phyloP scores from a whole-genome alignment of 2,329 filamentous ascomycete genomes.

The Trichoderma cornu-damae region DNA sequence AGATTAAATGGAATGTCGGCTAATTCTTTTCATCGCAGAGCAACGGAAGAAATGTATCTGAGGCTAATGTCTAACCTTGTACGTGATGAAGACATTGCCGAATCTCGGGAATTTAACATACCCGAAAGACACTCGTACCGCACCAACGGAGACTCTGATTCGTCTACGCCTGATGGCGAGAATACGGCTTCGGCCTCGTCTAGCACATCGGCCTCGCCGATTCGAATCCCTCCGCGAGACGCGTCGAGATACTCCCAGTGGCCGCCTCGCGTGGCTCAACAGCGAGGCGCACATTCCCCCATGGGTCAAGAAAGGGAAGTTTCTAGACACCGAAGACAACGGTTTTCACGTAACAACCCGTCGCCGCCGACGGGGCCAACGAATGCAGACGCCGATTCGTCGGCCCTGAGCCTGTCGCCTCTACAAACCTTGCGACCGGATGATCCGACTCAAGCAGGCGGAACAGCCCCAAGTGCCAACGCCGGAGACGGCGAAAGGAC shows the following conservation, averaged over 20 bases:
- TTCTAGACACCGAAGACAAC: not conserved
- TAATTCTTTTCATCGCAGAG: not conserved
- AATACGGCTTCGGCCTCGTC: not conserved
- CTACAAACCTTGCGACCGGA: not conserved
- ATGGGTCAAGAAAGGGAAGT: not conserved
- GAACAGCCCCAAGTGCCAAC: not conserved
- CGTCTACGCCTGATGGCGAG: not conserved
- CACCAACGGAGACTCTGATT: conserved; percentile 11
- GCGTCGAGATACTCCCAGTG: not conserved
- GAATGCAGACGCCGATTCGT: not conserved
- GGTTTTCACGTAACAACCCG: not conserved
- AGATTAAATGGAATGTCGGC: not conserved
- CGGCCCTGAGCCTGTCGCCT: not conserved
- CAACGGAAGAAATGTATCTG: conserved; percentile 23
- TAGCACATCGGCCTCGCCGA: not conserved
- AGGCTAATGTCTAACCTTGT: conserved; percentile 20
- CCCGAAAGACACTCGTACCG: conserved; percentile 28
- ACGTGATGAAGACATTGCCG: conserved; percentile 20
- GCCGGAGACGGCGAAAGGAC: not conserved
- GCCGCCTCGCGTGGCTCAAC: not conserved
- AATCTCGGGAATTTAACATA: conserved; percentile 17
- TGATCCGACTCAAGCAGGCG: not conserved
- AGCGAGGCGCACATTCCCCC: not conserved
- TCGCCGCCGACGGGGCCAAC: not conserved
- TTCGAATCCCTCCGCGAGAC: conserved; percentile 11